Conservation (phyloP, 768 basidiomycete genomes). For the Leccinum subtestaceum region DNA sequence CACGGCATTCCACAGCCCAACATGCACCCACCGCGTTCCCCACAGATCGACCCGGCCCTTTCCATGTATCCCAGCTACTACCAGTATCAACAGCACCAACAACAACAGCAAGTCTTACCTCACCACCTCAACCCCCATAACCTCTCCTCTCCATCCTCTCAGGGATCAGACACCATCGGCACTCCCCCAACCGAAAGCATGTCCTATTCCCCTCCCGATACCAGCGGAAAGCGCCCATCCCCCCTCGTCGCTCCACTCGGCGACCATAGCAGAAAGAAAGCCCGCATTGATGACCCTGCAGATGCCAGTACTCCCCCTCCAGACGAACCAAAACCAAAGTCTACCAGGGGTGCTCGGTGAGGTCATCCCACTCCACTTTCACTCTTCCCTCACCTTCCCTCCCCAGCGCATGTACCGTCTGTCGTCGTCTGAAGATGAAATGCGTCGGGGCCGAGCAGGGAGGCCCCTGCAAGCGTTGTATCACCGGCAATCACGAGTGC, state of each 20-base stretch:
- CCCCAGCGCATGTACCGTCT: constrained; percentile 83
- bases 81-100: constrained; percentile 43
- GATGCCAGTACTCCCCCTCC: constrained; percentile 50
- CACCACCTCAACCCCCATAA: constrained; percentile 55
- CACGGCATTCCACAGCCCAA: constrained; percentile 38
- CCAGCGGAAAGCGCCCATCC: constrained; percentile 67
- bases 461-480: constrained; percentile 87
- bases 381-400: constrained; percentile 12
- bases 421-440: constrained; percentile 91
- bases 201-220: constrained; percentile 48
- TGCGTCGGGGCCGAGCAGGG: constrained; percentile 89
- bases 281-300: constrained; percentile 52
- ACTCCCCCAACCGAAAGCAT: constrained; percentile 68
- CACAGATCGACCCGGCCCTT: constrained; percentile 69
- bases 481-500: constrained; percentile 79
- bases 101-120: constrained; percentile 44
- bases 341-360: constrained; percentile 82
- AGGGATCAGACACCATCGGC: constrained; percentile 72
- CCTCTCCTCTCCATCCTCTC: constrained; percentile 77
- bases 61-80: constrained; percentile 69
- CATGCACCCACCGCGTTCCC: constrained; percentile 51
- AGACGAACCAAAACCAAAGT: constrained; percentile 73
- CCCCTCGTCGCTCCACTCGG: constrained; percentile 38
- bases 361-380: constrained; percentile 16
- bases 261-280: constrained; percentile 53